phyloP scores from a whole-genome alignment of 306 rosid genomes.

The Rosa persica region DNA sequence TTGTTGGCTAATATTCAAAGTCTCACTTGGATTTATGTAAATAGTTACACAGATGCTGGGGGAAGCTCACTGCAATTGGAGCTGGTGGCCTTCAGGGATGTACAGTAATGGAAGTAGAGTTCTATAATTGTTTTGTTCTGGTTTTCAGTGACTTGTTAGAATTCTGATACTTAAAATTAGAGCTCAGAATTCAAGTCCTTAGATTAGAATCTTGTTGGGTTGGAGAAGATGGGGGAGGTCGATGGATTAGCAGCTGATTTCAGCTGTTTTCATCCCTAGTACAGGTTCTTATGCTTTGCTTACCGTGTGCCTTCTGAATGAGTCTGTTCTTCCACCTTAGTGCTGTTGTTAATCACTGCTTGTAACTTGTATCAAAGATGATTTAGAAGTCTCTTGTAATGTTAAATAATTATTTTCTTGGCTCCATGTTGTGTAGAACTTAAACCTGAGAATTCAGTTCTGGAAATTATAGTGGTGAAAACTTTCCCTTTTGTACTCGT shows the following conservation, averaged over 20 bases:
- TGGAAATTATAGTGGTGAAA: background rate
- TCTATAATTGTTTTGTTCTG: constrained; percentile 6
- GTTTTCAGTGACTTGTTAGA: constrained; percentile 35
- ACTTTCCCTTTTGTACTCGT: background rate
- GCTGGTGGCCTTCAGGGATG: constrained; percentile 48
- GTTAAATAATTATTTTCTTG: background rate
- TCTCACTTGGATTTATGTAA: constrained; percentile 39
- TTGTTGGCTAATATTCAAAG: constrained; percentile 32
- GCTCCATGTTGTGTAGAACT: background rate
- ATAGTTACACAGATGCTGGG: constrained; percentile 47
- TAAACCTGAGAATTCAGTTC: background rate
- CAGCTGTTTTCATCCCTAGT: background rate
- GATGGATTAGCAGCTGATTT: background rate
- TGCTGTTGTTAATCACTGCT: constrained; percentile 9
- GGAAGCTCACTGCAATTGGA: constrained; percentile 34
- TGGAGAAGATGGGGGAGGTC: background rate
- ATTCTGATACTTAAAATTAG: constrained; percentile 17
- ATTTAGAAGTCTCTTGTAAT: constrained; percentile 5
- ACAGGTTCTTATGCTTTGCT: constrained; percentile 7
- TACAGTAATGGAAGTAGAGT: constrained; percentile 47
- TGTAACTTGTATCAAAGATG: constrained; percentile 16
- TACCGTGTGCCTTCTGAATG: background rate
- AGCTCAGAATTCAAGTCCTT: constrained; percentile 10
- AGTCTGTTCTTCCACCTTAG: constrained; percentile 8
- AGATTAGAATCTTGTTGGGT: constrained; percentile 9